phyloP scores from a whole-genome alignment of 495 filamentous ascomycete species.

The Penicillium ucsense region DNA sequence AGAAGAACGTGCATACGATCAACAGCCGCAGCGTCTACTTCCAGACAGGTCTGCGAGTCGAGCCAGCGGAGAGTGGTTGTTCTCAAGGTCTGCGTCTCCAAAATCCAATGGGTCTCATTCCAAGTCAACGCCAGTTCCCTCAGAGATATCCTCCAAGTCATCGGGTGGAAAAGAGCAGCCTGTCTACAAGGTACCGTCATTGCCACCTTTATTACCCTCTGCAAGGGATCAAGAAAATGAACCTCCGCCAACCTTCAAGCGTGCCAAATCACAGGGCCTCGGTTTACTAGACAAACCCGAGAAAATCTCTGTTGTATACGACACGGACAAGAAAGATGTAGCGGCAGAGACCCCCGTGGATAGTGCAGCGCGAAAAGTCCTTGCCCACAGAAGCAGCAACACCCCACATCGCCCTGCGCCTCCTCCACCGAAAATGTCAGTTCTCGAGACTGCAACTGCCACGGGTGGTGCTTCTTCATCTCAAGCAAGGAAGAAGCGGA shows the following conservation, averaged over 20 bases:
- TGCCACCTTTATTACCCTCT: slow-evolving; percentile 47
- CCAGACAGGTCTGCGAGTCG: slow-evolving; percentile 11
- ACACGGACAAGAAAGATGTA: slow-evolving; percentile 37
- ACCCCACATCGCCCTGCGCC: slow-evolving; percentile 75
- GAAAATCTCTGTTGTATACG: slow-evolving; percentile 42
- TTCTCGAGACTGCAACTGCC: slow-evolving; percentile 82
- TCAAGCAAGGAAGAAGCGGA: slow-evolving; percentile 62
- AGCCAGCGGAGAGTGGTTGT: slow-evolving; percentile 20
- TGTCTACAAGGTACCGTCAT: slow-evolving; percentile 57
- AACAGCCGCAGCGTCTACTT: slow-evolving; percentile 12
- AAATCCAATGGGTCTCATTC: slow-evolving; percentile 31
- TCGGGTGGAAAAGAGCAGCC: slow-evolving; percentile 36
- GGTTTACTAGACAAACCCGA: slow-evolving; percentile 49
- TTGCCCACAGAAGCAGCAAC: slow-evolving; percentile 67
- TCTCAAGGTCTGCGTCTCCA: slow-evolving; percentile 32
- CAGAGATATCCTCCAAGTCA: slow-evolving; percentile 31
- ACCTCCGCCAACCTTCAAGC: slow-evolving; percentile 63
- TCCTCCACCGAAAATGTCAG: slow-evolving; percentile 88
- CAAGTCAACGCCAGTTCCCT: slow-evolving; percentile 33
- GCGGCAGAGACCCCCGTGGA: slow-evolving; percentile 29
- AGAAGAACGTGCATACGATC: slow-evolving; percentile 8
- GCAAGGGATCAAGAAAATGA: slow-evolving; percentile 73
- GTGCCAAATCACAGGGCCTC: slow-evolving; percentile 50
- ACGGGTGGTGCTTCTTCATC: slow-evolving; percentile 68
- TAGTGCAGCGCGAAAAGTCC: slow-evolving; percentile 57